phyloP scores from a whole-genome alignment of 2,329 filamentous ascomycete species.

The Diaporthe batatas region DNA sequence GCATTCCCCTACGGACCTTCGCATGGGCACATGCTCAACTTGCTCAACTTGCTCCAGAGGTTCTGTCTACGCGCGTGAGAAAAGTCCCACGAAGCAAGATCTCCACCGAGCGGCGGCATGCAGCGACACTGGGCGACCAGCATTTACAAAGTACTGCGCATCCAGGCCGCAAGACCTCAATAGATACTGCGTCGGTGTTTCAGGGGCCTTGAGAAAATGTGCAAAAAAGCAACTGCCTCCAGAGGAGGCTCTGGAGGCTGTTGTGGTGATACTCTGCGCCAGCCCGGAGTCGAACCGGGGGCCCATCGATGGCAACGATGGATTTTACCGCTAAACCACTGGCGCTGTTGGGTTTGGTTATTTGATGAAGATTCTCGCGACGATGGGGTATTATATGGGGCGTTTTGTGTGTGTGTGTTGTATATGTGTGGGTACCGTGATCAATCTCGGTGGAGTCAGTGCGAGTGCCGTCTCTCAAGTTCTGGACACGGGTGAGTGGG shows the following conservation, averaged over 20 bases:
- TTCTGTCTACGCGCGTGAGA: not conserved
- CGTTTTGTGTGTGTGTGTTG: not conserved
- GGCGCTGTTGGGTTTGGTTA: conserved; percentile 20
- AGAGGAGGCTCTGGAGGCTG: not conserved
- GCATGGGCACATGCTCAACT: not conserved
- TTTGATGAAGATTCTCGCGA: not conserved
- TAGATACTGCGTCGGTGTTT: not conserved
- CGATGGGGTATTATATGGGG: not conserved
- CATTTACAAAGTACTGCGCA: not conserved
- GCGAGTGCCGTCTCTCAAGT: not conserved
- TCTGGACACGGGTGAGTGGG: not conserved
- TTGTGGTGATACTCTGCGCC: conserved; percentile 26
- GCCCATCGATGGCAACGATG: conserved; percentile 63
- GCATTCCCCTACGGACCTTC: not conserved
- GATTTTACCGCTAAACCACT: conserved; percentile 64
- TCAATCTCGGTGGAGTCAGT: not conserved
- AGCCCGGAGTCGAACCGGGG: conserved; percentile 62
- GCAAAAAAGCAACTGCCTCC: conserved; percentile 9
- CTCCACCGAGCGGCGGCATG: not conserved
- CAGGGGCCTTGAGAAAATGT: not conserved
- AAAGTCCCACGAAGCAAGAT: not conserved
- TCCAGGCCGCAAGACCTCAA: not conserved
- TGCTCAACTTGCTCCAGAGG: not conserved
- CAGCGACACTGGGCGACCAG: not conserved
- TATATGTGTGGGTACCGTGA: not conserved